A percentile compares a stretch with the other conserved stretches of the same genome.
phyloP scores from a whole-genome alignment of 192 early-diverging fungal species.

The Backusella sp. region DNA sequence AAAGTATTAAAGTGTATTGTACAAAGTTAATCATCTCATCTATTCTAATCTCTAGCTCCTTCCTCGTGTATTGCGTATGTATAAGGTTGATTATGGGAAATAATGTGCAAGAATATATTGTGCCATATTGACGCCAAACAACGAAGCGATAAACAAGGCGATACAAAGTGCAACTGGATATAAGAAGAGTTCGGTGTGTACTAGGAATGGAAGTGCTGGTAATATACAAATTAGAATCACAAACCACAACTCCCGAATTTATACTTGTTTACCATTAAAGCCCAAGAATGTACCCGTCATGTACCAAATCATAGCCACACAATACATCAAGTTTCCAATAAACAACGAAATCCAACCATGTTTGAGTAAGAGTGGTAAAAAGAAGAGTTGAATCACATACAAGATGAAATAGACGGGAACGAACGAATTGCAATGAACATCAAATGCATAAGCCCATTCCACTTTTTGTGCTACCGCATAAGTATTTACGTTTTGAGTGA shows the following conservation, averaged over 20 bases:
- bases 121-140: slow-evolving; percentile 72
- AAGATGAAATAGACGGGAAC: slow-evolving; percentile 85
- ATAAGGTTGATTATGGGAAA: not conserved
- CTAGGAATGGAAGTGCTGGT: slow-evolving; percentile 88
- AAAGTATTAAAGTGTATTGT: slow-evolving; percentile 28
- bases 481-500: slow-evolving; percentile 65
- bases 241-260: not conserved
- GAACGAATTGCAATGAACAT: slow-evolving; percentile 97
- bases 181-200: slow-evolving; percentile 86
- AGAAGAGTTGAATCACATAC: slow-evolving; percentile 93
- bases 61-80: not conserved
- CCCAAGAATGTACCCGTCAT: slow-evolving; percentile 90
- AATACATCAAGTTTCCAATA: slow-evolving; percentile 88
- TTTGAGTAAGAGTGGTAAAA: slow-evolving; percentile 78
- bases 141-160: slow-evolving; percentile 58
- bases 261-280: slow-evolving; percentile 70
- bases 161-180: slow-evolving; percentile 78
- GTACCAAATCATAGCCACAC: slow-evolving; percentile 76
- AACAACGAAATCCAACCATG: slow-evolving; percentile 80
- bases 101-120: not conserved
- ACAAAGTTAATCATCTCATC: not conserved
- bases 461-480: slow-evolving; percentile 86
- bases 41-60: not conserved
- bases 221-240: not conserved
- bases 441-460: slow-evolving; percentile 96